These are phyloP conservation scores for Perilla frutescens DNA, from an alignment of 257 asterid species.

Conservation along the genomic window DNA sequence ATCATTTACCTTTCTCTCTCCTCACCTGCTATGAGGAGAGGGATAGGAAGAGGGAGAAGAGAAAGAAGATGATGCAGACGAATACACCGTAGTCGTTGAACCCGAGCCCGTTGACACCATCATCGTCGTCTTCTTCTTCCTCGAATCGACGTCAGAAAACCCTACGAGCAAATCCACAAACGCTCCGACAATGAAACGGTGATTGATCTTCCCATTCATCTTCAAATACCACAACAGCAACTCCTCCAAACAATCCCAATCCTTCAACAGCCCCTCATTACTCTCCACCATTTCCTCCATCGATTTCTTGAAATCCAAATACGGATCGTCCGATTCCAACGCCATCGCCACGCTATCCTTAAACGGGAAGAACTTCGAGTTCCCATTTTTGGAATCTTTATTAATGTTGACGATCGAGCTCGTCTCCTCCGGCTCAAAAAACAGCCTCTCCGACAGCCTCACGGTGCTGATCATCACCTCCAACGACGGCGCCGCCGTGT, in stretches of 20 bases:
- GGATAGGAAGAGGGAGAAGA: constrained; percentile 1
- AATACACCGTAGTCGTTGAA: constrained; percentile 9
- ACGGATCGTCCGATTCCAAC: constrained; percentile 70
- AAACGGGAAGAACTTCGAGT: constrained; percentile 28
- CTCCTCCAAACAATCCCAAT: constrained; percentile 76
- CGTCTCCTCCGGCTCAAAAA: constrained; percentile 62
- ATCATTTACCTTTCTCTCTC: background rate
- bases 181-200: constrained; percentile 61
- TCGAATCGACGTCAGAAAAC: constrained; percentile 16
- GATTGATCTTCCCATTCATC: constrained; percentile 62
- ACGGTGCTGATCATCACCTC: constrained; percentile 48
- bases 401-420: constrained; percentile 43
- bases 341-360: constrained; percentile 57
- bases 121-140: background rate
- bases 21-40: background rate
- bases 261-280: constrained; percentile 48
- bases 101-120: background rate
- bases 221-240: constrained; percentile 66
- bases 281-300: constrained; percentile 77
- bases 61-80: constrained; percentile 29
- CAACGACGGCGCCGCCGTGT: constrained; percentile 23
- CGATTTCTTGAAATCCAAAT: constrained; percentile 67
- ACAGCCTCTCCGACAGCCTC: constrained; percentile 55
- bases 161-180: constrained; percentile 61
- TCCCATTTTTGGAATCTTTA: background rate